Percentiles rank a stretch among this genome's conserved stretches.
phyloP scores from a whole-genome alignment of 352 stramenopile species.

The Halophytophthora batemanensis region DNA sequence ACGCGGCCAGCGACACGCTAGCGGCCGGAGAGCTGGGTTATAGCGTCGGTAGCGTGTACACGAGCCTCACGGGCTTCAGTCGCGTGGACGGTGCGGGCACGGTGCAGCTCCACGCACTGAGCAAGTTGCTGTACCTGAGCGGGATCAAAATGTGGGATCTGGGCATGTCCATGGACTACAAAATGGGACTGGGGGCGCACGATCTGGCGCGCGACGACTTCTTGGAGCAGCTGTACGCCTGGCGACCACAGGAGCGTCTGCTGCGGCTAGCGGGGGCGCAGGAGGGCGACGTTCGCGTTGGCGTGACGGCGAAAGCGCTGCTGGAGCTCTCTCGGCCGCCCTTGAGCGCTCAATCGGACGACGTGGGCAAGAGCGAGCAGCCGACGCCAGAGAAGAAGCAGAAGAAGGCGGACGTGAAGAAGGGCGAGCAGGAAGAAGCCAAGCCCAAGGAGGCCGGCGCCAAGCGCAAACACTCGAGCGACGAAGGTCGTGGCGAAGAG shows the following conservation, averaged over 20 bases:
- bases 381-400: constrained; percentile 2
- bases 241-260: constrained; percentile 43
- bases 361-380: no score
- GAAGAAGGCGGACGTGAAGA: background rate
- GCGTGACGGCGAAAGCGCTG: constrained; percentile 49
- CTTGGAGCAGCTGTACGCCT: constrained; percentile 64
- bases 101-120: constrained; percentile 80
- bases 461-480: constrained; percentile 27
- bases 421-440: background rate
- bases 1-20: constrained; percentile 69
- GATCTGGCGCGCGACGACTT: constrained; percentile 75
- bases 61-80: constrained; percentile 82
- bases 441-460: constrained; percentile 14
- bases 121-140: constrained; percentile 63
- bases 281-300: constrained; percentile 31
- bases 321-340: constrained; percentile 46
- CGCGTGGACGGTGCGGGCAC: constrained; percentile 71
- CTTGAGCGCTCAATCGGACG: no score
- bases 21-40: constrained; percentile 92
- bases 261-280: constrained; percentile 42
- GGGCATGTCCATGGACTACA: constrained; percentile 90
- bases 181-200: constrained; percentile 71
- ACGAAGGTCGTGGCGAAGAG: constrained; percentile 20
- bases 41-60: constrained; percentile 91
- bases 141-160: constrained; percentile 87